phyloP scores from a whole-genome alignment of 768 basidiomycete species.

The Suillus alpinus region DNA sequence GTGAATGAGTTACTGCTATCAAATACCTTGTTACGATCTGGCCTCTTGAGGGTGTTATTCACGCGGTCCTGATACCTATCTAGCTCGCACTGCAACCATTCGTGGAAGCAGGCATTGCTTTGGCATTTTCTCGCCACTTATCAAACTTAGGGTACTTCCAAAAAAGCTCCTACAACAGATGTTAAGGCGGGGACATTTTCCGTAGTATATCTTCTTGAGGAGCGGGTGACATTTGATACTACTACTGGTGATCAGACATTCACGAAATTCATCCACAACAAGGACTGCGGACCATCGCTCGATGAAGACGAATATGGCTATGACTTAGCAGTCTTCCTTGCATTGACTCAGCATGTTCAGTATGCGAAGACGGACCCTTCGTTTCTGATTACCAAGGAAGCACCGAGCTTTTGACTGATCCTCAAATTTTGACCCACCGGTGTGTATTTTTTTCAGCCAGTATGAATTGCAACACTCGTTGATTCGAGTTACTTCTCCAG shows the following conservation, averaged over 20 bases:
- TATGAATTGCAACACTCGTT: not conserved
- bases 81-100: no score
- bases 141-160: not conserved
- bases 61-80: no score
- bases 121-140: not conserved
- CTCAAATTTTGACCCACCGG: slow-evolving; percentile 17
- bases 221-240: not conserved
- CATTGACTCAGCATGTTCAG: slow-evolving; percentile 23
- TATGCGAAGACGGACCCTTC: slow-evolving; percentile 20
- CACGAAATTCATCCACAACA: slow-evolving; percentile 26
- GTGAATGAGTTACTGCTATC: no score
- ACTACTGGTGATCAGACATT: slow-evolving; percentile 11
- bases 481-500: not conserved
- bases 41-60: no score
- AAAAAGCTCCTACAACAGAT: not conserved
- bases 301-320: slow-evolving; percentile 3
- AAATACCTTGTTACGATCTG: no score
- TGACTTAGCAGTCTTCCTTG: slow-evolving; percentile 18
- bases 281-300: slow-evolving; percentile 5
- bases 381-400: slow-evolving; percentile 26
- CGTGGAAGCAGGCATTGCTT: slow-evolving; percentile 8
- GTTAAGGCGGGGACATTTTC: not conserved
- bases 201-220: not conserved
- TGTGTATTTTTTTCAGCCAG: not conserved
- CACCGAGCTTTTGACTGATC: not conserved